phyloP scores from a whole-genome alignment of 306 rosid genomes.

The Corylus americana region DNA sequence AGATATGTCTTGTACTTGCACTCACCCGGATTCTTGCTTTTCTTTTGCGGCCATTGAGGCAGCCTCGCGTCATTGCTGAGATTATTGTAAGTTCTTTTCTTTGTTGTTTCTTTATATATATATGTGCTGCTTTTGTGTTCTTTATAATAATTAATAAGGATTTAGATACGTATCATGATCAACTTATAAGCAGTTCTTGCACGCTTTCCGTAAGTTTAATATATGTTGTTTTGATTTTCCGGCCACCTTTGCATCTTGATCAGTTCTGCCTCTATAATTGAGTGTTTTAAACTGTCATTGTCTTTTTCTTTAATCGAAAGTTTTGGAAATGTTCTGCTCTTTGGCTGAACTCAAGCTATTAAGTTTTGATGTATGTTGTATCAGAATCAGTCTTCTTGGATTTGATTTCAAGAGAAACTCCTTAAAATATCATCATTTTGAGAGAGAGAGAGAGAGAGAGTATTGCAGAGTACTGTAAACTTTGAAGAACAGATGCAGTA shows the following conservation, averaged over 20 bases:
- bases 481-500: background rate
- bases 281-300: background rate
- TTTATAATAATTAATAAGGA: background rate
- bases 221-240: background rate
- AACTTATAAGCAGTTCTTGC: too few relatives aligned
- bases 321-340: background rate
- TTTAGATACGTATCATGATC: background rate
- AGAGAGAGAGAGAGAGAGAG: too few relatives aligned
- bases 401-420: background rate
- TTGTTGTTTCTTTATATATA: background rate
- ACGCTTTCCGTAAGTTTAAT: too few relatives aligned
- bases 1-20: constrained; percentile 47
- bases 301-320: background rate
- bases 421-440: too few relatives aligned
- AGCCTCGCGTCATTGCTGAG: constrained; percentile 68
- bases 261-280: background rate
- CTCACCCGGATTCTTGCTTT: constrained; percentile 49
- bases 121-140: background rate
- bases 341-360: background rate
- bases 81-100: constrained; percentile 52
- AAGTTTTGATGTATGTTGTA: too few relatives aligned
- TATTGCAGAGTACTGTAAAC: too few relatives aligned
- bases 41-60: constrained; percentile 45
- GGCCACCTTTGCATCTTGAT: background rate
- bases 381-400: background rate